These are phyloP conservation scores for Pichia thaimueangensis DNA, from an alignment of 805 yeast species.

Conservation along the genomic window DNA sequence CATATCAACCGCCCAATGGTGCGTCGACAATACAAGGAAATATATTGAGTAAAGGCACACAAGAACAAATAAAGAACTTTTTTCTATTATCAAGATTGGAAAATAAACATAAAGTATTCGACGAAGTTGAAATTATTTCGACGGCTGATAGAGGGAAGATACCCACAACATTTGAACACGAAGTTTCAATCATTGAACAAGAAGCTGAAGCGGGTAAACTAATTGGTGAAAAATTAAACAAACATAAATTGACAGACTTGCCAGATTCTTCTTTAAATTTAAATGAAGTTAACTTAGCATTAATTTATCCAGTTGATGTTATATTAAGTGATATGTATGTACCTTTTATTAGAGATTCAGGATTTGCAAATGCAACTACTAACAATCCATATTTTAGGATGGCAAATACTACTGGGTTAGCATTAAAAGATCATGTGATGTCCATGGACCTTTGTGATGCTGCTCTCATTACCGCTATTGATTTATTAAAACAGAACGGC, in stretches of 20 bases:
- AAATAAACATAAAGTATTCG: constrained; percentile 15
- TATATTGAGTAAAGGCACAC: constrained; percentile 64
- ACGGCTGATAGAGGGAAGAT: constrained; percentile 5
- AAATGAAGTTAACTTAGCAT: constrained; percentile 4
- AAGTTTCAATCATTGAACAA: constrained; percentile 16
- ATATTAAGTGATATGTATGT: constrained; percentile 81
- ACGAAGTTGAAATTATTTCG: constrained; percentile 17
- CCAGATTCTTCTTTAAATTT: background rate
- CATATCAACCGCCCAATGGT: constrained; percentile 74
- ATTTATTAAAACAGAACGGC: constrained; percentile 66
- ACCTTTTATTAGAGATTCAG: constrained; percentile 46
- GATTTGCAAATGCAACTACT: constrained; percentile 58
- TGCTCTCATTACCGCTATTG: constrained; percentile 69
- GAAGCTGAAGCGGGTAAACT: constrained; percentile 12
- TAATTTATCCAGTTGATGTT: constrained; percentile 47
- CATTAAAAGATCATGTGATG: constrained; percentile 71
- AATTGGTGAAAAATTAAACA: constrained; percentile 8
- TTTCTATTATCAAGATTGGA: constrained; percentile 34
- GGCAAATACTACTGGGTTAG: constrained; percentile 83
- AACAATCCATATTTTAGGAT: constrained; percentile 82
- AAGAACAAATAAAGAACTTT: constrained; percentile 44
- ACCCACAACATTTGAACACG: constrained; percentile 8
- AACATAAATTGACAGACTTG: background rate
- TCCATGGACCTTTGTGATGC: constrained; percentile 94
- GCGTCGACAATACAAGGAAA: constrained; percentile 82